These are phyloP conservation scores for Tricladium varicosporioides DNA, from an alignment of 2,329 filamentous ascomycete species.

Conservation along the genomic window DNA sequence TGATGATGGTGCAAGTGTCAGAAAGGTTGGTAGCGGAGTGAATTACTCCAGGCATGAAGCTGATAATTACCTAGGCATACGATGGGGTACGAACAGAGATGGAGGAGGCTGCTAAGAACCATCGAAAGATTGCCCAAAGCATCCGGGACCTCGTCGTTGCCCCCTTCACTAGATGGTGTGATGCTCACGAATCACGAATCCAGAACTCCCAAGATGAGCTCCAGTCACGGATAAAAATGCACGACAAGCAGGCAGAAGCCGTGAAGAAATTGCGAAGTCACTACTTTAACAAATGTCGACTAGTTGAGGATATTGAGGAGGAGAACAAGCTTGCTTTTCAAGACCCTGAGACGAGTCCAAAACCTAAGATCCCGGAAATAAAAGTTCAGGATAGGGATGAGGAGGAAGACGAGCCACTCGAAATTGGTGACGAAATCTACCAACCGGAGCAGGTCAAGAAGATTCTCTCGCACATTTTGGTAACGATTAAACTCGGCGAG, in stretches of 20 bases:
- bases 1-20: constrained; percentile 93
- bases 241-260: constrained; percentile 85
- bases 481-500: constrained; percentile 82
- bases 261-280: constrained; percentile 92
- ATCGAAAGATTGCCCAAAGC: constrained; percentile 93
- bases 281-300: constrained; percentile 98
- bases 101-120: constrained; percentile 83
- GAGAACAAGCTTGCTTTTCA: constrained; percentile 98
- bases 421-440: constrained; percentile 89
- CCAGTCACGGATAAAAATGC: constrained; percentile 83
- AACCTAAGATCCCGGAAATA: constrained; percentile 73
- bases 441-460: constrained; percentile 85
- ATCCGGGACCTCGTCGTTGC: constrained; percentile 94
- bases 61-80: constrained; percentile 64
- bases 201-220: constrained; percentile 95
- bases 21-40: constrained; percentile 81
- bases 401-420: constrained; percentile 75
- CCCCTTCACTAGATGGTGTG: constrained; percentile 94
- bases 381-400: constrained; percentile 73
- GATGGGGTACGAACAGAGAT: constrained; percentile 91
- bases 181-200: constrained; percentile 86
- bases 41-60: constrained; percentile 11
- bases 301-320: constrained; percentile 95
- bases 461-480: constrained; percentile 81
- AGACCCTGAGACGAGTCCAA: constrained; percentile 72